Base-by-base conservation (phyloP, 495 filamentous ascomycete genomes). In the Neurospora sp. region DNA sequence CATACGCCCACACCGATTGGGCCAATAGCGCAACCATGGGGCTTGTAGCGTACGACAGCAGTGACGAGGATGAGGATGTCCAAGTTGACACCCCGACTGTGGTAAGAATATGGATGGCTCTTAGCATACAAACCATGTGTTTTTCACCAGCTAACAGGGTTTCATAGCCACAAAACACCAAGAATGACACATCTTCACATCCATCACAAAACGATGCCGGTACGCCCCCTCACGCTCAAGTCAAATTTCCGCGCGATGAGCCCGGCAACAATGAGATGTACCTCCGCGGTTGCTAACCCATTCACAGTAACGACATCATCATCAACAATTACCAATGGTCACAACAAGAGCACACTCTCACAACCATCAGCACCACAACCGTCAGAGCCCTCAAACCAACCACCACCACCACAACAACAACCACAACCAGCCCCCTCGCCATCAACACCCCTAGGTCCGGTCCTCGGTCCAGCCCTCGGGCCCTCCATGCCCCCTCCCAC, bases 21-120 rank as follows among this genome's bases (percentile, higher is more conserved):
- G 35, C 3, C 8, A 20, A 18, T 3, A n/a, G 16, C 27, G 40
- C 5, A 68, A 72, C 7, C 0, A 94, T 94, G 92, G 85, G 86
- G 16, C 86, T 96, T 3, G 91, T 89, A 10, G 85, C 81, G 68
- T 96, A 96, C 80, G 90, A 87, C 38, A 94, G 91, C 80, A 94
- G 92, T 78, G 92, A 92, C 72, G 92, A 93, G 65, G 92, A 93
- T 44, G 89, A 90, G 44, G 83, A 84, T 70, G 80, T 81, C 4
- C 77, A 71, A 44, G 72, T 70, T 16, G 71, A 78, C 39, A 20
- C 69, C 9, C 45, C 39, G 18, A 22, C 40, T 8, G 39, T 71
- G 45, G 35, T 45, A 37, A 72, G 18, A 61, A 73, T 14, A 45
- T 37, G 16, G 31, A 69, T 45, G 40, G 73, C n/a, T 70, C 73